phyloP scores from a whole-genome alignment of 2,329 filamentous ascomycete species.

The Venturia oleaginea region DNA sequence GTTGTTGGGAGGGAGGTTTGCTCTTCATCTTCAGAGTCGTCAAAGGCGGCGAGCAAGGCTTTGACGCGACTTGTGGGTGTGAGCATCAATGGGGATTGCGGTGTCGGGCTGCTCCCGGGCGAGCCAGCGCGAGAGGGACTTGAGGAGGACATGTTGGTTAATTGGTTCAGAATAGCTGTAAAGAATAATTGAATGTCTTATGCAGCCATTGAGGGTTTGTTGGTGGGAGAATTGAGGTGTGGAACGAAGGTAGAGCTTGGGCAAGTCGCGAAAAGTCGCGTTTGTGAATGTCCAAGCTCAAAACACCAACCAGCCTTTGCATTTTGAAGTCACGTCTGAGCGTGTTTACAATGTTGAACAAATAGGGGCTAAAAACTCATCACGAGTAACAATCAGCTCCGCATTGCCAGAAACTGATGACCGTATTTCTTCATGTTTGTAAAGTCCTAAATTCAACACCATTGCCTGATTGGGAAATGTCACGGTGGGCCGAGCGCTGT shows the following conservation, averaged over 20 bases:
- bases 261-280: too few relatives aligned
- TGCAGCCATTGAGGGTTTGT: background rate
- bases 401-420: too few relatives aligned
- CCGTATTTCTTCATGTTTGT: background rate
- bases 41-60: constrained; percentile 40
- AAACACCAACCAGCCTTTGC: background rate
- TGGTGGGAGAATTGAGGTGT: background rate
- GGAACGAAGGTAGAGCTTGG: background rate
- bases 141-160: constrained; percentile 1
- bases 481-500: background rate
- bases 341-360: background rate
- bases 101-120: background rate
- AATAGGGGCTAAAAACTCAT: background rate
- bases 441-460: background rate
- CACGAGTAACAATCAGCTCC: background rate
- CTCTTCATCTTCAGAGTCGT: constrained; percentile 19
- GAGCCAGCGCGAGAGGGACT: background rate
- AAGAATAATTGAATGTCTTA: background rate
- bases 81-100: constrained; percentile 19
- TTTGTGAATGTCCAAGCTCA: background rate
- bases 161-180: background rate
- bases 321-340: background rate
- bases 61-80: constrained; percentile 40
- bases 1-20: background rate
- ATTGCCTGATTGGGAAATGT: background rate